Evolutionary conservation across 2,329 filamentous ascomycete genomes (phyloP), one percentile per base, ranked within the genome.

Genomic region (Calonectria fujianensis): DNA sequence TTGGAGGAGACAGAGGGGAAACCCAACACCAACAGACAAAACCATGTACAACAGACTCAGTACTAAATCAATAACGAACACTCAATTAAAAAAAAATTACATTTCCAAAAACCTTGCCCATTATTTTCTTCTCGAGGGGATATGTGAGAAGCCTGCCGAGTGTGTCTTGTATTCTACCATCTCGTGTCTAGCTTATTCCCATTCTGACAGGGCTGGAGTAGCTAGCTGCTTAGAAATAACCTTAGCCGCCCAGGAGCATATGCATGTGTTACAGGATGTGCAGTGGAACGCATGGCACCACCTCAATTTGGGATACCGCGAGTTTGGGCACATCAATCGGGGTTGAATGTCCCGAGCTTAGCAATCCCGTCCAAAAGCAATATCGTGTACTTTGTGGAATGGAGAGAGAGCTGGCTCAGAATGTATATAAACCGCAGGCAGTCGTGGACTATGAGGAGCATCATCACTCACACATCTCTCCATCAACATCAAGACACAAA

Each of bases 401-500:
- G 1, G 18, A n/a, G 37, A 24, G 11, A 18, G 35, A 29, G 24
- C 32, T 41, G 41, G 27, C 13, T 54, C 27, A 13, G 10, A 31
- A 54, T 41, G 31, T 35, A 50, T 70, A 63, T 70, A 41, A 70
- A 27, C 37, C 8, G 1, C 16, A 5, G 10, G 24, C 14, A 13
- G 45, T 41, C 3, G 32, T n/a, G 29, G 20, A 18, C 18, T 1
- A 3, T 32, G 24, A n/a, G 11, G 10, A 70, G 27, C 48, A 29
- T 16, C 29, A 54, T 67, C 35, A 51, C 20, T 24, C 24, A 57
- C 24, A 57, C 20, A 61, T 14, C 45, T 24, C 37, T 4, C 27
- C 24, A 45, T 45, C 29, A 41, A 48, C 37, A 73, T n/a, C n/a
- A 57, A 29, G 45, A 61, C 45, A 37, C 59, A 61, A 68, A 41